These are phyloP conservation scores for Carpinus fangiana DNA, from an alignment of 306 rosid genomes.

Conservation along the genomic window DNA sequence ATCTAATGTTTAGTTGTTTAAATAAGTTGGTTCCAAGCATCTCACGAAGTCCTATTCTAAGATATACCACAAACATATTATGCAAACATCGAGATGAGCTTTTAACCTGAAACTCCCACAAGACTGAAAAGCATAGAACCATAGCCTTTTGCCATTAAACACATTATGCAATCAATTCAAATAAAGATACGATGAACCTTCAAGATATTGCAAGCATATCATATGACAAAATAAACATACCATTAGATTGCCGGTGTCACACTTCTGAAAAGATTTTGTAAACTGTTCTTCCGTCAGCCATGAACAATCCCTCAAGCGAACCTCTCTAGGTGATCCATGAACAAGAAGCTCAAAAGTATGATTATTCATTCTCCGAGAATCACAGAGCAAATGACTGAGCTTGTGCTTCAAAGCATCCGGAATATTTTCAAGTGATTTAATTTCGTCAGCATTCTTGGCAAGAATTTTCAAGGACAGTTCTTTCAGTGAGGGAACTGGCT, in stretches of 20 bases:
- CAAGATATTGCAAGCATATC: constrained; percentile 1
- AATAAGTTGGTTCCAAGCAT: neutral
- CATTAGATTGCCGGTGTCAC: constrained; percentile 50
- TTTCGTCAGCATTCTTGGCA: constrained; percentile 56
- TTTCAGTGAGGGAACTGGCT: constrained; percentile 51
- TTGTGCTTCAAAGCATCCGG: constrained; percentile 59
- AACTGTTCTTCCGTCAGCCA: constrained; percentile 81
- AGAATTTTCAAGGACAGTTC: constrained; percentile 54
- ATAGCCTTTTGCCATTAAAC: neutral
- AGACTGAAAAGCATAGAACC: neutral
- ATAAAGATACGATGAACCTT: neutral
- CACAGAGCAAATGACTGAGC: constrained; percentile 62
- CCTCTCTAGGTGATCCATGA: constrained; percentile 64
- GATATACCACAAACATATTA: neutral
- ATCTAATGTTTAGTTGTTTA: neutral
- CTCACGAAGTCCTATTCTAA: neutral
- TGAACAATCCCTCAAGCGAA: constrained; percentile 72
- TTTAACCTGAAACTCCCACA: neutral
- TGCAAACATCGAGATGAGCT: neutral
- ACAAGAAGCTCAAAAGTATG: constrained; percentile 55
- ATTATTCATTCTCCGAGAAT: constrained; percentile 59
- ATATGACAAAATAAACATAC: constrained; percentile 35
- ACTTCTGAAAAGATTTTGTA: constrained; percentile 37
- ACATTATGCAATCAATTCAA: constrained; percentile 10
- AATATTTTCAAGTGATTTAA: constrained; percentile 64